phyloP scores from a whole-genome alignment of 2,329 filamentous ascomycete genomes.

The Aspergillus sp. region DNA sequence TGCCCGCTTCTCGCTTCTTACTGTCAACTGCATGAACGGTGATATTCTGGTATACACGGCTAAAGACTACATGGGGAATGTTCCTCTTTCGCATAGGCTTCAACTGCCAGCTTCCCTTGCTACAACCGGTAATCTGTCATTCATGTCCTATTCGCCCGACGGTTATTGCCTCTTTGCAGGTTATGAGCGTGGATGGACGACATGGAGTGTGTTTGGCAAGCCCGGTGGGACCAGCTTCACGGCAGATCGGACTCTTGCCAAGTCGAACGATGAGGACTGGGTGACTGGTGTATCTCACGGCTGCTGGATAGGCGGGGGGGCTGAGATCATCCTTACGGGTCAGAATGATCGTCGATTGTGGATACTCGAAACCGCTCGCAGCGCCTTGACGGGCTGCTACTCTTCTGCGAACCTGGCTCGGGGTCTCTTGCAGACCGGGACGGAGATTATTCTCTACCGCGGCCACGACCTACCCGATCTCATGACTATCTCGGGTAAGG shows the following conservation, averaged over 20 bases:
- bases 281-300: conserved; percentile 75
- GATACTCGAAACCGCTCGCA: conserved; percentile 88
- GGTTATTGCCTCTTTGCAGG: conserved; percentile 95
- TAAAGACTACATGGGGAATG: conserved; percentile 89
- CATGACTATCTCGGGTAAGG: conserved; percentile 87
- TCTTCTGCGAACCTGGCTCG: conserved; percentile 87
- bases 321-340: conserved; percentile 76
- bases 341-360: conserved; percentile 76
- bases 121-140: conserved; percentile 70
- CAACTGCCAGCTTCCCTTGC: conserved; percentile 66
- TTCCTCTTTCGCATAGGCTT: conserved; percentile 81
- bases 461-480: conserved; percentile 90
- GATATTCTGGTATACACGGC: conserved; percentile 87
- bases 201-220: conserved; percentile 97
- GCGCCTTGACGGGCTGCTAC: conserved; percentile 89
- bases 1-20: conserved; percentile 89
- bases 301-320: conserved; percentile 84
- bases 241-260: conserved; percentile 64
- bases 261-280: conserved; percentile 76
- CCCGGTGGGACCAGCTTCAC: conserved; percentile 81
- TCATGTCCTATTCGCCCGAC: conserved; percentile 85
- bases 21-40: conserved; percentile 78
- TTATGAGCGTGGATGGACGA: conserved; percentile 89
- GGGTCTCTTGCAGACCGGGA: conserved; percentile 84
- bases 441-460: conserved; percentile 86